Evolutionary conservation across 2,329 filamentous ascomycete genomes (phyloP), one percentile per base, ranked within the genome.

Genomic region (Penicillium sp.): DNA sequence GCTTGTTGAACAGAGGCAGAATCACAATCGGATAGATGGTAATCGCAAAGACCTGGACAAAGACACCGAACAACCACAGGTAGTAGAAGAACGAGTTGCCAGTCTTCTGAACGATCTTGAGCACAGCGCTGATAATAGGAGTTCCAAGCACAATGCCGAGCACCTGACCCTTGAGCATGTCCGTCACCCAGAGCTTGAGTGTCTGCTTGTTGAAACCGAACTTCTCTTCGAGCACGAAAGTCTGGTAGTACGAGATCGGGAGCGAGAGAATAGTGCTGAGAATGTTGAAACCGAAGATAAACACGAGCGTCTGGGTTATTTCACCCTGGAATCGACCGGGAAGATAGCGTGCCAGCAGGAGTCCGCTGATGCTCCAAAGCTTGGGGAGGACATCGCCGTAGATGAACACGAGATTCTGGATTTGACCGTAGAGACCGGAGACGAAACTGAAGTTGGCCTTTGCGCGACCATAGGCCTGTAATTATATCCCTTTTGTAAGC

Each of bases 171-270:
- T 98, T 98, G 74, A 97, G 69, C 74, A 95, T 83, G 68, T 98
- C 93, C 60, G 81, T 87, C 43, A 96, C 66, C 77, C 91, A 98
- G 24, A 97, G 77, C 69, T 83, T 84, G 45, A 89, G 75, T 0
- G 93, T 97, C 77, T 95, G 89, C 76, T 98, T 98, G 73, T 98
- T 98, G 81, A 98, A 98, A 40, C 93, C 93, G 61, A 95, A 98
- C 66, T 89, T 87, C 73, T 96, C 90, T 71, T 98, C 93, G 46
- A 98, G 77, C 39, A 97, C 87, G 64, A 98, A 98, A 10, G 89
- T 93, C 73, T 90, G 84, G 76, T 97, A 98, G 69, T 96, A 83
- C 45, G 83, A 86, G 50, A 84, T 80, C 3, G 93, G 93, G 43
- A 97, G 74, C 47, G 84, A 86, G 54, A 95, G 73, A 45, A 87